Conservation (phyloP, 805 yeast genomes). For the Hermanozyma aechmeae region DNA sequence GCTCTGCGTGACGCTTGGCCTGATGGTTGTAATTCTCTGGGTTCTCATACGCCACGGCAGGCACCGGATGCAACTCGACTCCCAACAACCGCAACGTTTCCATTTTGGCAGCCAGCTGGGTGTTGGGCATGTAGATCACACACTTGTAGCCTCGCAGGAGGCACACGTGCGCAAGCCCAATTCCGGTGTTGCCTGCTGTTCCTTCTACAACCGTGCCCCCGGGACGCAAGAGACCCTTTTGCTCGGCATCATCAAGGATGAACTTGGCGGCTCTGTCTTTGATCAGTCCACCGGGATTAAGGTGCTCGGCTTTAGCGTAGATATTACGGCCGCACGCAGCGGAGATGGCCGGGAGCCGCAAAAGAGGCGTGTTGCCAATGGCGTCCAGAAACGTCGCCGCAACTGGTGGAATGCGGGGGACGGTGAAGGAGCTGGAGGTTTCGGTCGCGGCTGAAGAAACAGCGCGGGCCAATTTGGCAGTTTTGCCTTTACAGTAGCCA, state of each 20-base stretch:
- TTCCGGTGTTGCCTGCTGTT: conserved; percentile 95
- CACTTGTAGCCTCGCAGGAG: conserved; percentile 77
- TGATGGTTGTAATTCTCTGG: conserved; percentile 84
- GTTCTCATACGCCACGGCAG: conserved; percentile 74
- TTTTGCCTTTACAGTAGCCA: no score
- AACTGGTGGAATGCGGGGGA: no score
- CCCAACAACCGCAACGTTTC: conserved; percentile 69
- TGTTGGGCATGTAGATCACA: conserved; percentile 85
- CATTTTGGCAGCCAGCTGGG: conserved; percentile 75
- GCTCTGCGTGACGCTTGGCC: conserved; percentile 77
- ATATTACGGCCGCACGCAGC: conserved; percentile 59
- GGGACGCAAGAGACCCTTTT: conserved; percentile 48
- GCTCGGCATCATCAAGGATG: conserved; percentile 72
- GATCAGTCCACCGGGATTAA: conserved; percentile 91
- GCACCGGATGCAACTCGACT: conserved; percentile 83
- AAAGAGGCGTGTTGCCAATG: conserved; percentile 87
- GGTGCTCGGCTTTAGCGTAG: conserved; percentile 85
- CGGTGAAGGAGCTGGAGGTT: no score
- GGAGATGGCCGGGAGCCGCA: conserved; percentile 50
- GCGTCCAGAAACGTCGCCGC: conserved; percentile 77
- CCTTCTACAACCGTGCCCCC: conserved; percentile 91
- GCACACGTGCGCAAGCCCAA: conserved; percentile 77
- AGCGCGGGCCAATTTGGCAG: no score
- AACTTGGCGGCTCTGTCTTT: conserved; percentile 85
- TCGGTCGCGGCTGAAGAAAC: no score